A percentile compares a stretch with the other conserved stretches of the same genome.
phyloP scores from a whole-genome alignment of 2,329 filamentous ascomycete species.

The Arthrobotrys iridis region DNA sequence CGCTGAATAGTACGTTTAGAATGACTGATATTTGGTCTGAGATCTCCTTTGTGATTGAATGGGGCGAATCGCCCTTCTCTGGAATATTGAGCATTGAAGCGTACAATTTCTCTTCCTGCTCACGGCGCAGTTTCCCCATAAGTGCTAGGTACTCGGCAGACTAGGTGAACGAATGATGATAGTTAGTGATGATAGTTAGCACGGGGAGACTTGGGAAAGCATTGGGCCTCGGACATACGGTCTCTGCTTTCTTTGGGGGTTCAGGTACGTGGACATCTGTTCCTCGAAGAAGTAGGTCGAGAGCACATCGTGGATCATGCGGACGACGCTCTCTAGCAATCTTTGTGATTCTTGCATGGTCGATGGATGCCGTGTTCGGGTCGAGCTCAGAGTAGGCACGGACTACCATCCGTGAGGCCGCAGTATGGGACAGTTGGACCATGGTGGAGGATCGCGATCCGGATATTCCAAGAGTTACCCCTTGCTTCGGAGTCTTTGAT shows the following conservation, averaged over 20 bases:
- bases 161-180: neutral
- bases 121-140: slow-evolving; percentile 28
- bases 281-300: slow-evolving; percentile 38
- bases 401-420: neutral
- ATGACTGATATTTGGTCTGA: slow-evolving; percentile 47
- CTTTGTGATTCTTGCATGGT: slow-evolving; percentile 16
- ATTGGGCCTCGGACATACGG: neutral
- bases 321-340: neutral
- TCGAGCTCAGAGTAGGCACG: neutral
- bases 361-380: neutral
- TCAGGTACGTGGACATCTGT: slow-evolving; percentile 17
- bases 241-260: slow-evolving; percentile 6
- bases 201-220: too few relatives aligned
- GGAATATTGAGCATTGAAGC: slow-evolving; percentile 28
- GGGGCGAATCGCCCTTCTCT: neutral
- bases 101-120: slow-evolving; percentile 40
- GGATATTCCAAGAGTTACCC: too few relatives aligned
- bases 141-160: slow-evolving; percentile 28
- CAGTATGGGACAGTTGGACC: slow-evolving; percentile 23
- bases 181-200: neutral
- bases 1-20: slow-evolving; percentile 42
- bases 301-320: neutral
- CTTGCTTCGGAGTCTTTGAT: too few relatives aligned
- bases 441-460: too few relatives aligned
- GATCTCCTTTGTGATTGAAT: slow-evolving; percentile 39